A percentile compares a stretch with the other conserved stretches of the same genome.
Evolutionary conservation across 2,329 filamentous ascomycete species (phyloP).

Genomic region (Chalara sp.): DNA sequence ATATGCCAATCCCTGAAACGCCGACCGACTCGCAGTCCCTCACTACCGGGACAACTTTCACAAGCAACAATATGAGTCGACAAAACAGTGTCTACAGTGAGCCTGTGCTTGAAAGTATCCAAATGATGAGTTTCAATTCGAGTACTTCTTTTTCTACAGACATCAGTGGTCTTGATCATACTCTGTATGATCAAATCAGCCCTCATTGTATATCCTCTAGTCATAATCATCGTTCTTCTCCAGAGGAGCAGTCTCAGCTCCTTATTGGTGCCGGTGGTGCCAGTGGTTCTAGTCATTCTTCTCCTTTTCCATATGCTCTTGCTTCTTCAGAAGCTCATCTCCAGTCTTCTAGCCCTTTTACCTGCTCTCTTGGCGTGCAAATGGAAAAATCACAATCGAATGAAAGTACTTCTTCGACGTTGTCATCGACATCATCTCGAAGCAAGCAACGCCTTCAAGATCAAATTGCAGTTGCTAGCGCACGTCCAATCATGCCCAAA

Average conservation of each 20-base stretch:
- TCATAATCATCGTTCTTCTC: constrained; percentile 23
- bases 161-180: constrained; percentile 19
- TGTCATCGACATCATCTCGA: constrained; percentile 22
- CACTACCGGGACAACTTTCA: constrained; percentile 25
- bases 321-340: constrained; percentile 12
- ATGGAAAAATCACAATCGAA: constrained; percentile 28
- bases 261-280: constrained; percentile 26
- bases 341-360: constrained; percentile 5
- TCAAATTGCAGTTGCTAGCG: constrained; percentile 21
- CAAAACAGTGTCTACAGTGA: constrained; percentile 27
- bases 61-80: constrained; percentile 27
- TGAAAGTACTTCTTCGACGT: constrained; percentile 26
- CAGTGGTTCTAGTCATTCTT: constrained; percentile 24
- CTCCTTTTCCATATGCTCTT: constrained; percentile 18
- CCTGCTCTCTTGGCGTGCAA: constrained; percentile 21
- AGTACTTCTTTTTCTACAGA: constrained; percentile 23
- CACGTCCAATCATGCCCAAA: constrained; percentile 25
- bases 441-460: constrained; percentile 25
- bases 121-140: constrained; percentile 28
- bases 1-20: constrained; percentile 22
- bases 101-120: constrained; percentile 23
- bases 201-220: constrained; percentile 18
- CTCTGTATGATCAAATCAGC: constrained; percentile 20
- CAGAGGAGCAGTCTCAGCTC: constrained; percentile 26
- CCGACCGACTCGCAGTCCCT: constrained; percentile 21